Evolutionary conservation across 495 filamentous ascomycete species (phyloP).

Genomic region (Aspergillus hancockii): DNA sequence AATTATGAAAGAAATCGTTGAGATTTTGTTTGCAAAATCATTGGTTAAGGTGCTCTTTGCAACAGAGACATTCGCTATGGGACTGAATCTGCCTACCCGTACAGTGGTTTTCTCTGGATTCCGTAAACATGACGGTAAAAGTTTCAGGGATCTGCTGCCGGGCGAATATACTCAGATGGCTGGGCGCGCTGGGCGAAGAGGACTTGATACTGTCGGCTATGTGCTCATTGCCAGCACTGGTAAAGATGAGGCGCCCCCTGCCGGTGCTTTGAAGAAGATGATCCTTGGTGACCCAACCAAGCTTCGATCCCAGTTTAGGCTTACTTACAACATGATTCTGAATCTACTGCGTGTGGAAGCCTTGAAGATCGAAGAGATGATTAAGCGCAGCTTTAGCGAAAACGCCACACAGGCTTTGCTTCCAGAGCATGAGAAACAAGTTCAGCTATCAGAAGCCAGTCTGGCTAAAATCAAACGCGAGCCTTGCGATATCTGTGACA

Average conservation of each 20-base stretch:
- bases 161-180: constrained; percentile 99
- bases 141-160: constrained; percentile 86
- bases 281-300: constrained; percentile 95
- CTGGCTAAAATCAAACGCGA: constrained; percentile 87
- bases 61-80: constrained; percentile 99
- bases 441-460: constrained; percentile 90
- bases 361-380: constrained; percentile 99
- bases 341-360: constrained; percentile 95
- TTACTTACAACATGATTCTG: constrained; percentile 99
- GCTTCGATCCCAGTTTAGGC: constrained; percentile 89
- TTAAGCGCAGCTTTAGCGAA: constrained; percentile 98
- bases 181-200: constrained; percentile 88
- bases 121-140: constrained; percentile 90
- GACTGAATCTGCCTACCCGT: constrained; percentile 89
- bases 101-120: constrained; percentile 98
- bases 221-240: constrained; percentile 89
- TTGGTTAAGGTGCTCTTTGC: constrained; percentile 96
- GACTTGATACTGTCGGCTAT: constrained; percentile 86
- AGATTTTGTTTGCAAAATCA: constrained; percentile 93
- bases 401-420: constrained; percentile 96
- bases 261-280: constrained; percentile 78
- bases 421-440: constrained; percentile 90
- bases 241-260: constrained; percentile 86
- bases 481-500: constrained; percentile 77
- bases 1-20: constrained; percentile 97